A percentile compares a stretch with the other conserved stretches of the same genome.
These are phyloP conservation scores for Manihot esculenta DNA, from an alignment of 441 rosid genomes.

Conservation along the genomic window DNA sequence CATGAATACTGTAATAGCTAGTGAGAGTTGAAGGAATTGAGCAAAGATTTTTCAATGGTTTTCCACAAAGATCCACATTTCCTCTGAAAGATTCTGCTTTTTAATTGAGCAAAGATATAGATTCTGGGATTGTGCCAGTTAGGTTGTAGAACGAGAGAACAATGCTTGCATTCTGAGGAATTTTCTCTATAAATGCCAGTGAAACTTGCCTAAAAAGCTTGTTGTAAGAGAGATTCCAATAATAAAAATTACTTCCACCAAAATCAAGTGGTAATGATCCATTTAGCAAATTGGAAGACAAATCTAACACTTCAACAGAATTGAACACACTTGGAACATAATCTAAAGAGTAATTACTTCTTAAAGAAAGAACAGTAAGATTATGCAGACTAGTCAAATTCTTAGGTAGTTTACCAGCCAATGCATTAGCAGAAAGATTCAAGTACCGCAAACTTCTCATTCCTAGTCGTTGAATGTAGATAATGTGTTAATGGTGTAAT, in stretches of 20 bases:
- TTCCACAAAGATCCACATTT: conserved; percentile 71
- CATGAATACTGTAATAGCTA: conserved; percentile 85
- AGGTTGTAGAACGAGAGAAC: conserved; percentile 84
- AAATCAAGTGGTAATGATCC: conserved; percentile 61
- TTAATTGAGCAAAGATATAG: conserved; percentile 50
- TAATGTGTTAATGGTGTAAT: conserved; percentile 7
- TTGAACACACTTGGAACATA: conserved; percentile 48
- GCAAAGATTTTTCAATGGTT: conserved; percentile 62
- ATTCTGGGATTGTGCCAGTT: conserved; percentile 68
- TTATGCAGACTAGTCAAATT: conserved; percentile 45
- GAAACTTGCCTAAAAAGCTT: conserved; percentile 60
- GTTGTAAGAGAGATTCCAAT: conserved; percentile 74
- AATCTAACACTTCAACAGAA: conserved; percentile 53
- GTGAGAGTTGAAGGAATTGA: conserved; percentile 76
- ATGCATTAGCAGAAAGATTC: conserved; percentile 73
- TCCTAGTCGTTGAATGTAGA: conserved; percentile 16
- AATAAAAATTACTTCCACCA: conserved; percentile 46
- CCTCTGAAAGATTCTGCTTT: conserved; percentile 53
- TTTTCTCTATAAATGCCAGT: conserved; percentile 40
- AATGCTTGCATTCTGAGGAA: conserved; percentile 47
- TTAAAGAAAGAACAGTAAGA: conserved; percentile 59
- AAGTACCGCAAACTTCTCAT: conserved; percentile 54
- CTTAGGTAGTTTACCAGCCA: conserved; percentile 61
- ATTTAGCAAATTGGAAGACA: conserved; percentile 72
- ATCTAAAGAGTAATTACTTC: conserved; percentile 62